A percentile compares a stretch with the other conserved stretches of the same genome.
These are phyloP conservation scores for Candida pseudoviswanathii DNA, from an alignment of 1,139 yeast species.

Conservation along the genomic window DNA sequence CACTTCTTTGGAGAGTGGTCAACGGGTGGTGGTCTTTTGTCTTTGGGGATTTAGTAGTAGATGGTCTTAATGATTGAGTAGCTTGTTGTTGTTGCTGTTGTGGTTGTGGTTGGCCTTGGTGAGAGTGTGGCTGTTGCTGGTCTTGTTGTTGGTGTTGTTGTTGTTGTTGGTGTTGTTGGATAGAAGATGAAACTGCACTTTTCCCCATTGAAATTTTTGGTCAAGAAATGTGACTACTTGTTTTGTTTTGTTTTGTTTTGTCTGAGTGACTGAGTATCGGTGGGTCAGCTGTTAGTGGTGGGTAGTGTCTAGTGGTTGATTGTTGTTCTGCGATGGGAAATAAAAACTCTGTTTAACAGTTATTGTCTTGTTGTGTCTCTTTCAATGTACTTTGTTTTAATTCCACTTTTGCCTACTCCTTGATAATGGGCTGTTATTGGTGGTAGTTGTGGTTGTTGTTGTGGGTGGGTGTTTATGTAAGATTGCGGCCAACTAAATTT, in stretches of 20 bases:
- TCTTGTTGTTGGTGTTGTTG: slow-evolving; percentile 8
- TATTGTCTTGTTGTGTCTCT: no score
- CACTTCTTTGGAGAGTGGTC: slow-evolving; percentile 5
- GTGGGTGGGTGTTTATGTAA: no score
- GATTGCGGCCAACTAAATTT: no score
- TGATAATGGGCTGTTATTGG: no score
- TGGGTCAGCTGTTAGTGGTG: no score
- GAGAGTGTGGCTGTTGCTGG: slow-evolving; percentile 4
- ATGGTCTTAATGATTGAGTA: not conserved
- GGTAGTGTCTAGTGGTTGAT: no score
- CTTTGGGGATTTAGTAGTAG: slow-evolving; percentile 4
- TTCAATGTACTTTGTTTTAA: no score
- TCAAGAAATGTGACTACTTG: not conserved
- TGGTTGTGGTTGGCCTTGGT: not conserved
- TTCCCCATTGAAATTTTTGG: slow-evolving; percentile 12
- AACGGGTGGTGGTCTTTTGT: slow-evolving; percentile 2
- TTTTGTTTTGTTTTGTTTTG: not conserved
- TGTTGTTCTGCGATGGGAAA: no score
- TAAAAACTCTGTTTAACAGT: no score
- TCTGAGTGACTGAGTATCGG: not conserved
- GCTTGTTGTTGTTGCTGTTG: slow-evolving; percentile 1
- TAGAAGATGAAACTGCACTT: slow-evolving; percentile 13
- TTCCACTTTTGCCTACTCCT: no score
- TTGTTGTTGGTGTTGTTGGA: slow-evolving; percentile 8
- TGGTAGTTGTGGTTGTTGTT: no score